These are phyloP conservation scores for Taphrina populina DNA, from an alignment of 1,139 yeast genomes.

Conservation along the genomic window DNA sequence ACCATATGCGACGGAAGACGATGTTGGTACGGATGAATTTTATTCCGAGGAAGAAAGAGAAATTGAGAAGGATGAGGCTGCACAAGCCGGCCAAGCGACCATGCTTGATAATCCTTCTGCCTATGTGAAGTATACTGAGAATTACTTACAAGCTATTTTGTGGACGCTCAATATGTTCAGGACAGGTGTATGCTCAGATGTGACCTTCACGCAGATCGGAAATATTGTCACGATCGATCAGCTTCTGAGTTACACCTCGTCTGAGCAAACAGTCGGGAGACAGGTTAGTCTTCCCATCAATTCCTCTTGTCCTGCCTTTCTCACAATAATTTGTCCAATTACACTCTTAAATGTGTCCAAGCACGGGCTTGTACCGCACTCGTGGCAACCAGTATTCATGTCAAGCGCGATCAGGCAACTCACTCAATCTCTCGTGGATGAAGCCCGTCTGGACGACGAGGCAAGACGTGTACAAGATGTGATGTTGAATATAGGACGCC, in stretches of 20 bases:
- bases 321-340: conserved; percentile 8
- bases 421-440: conserved; percentile 5
- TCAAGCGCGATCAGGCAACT: neutral
- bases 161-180: conserved; percentile 23
- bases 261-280: conserved; percentile 1
- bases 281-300: neutral
- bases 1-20: conserved; percentile 1
- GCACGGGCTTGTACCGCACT: neutral
- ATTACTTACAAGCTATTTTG: conserved; percentile 14
- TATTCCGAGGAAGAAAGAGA: conserved; percentile 1
- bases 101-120: too few relatives aligned
- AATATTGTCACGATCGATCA: conserved; percentile 20
- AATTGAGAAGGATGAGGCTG: neutral
- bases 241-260: conserved; percentile 13
- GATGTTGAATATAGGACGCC: conserved; percentile 5
- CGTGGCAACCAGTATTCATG: neutral
- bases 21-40: neutral
- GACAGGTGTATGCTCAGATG: conserved; percentile 21
- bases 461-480: neutral
- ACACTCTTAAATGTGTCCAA: neutral
- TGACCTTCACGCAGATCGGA: conserved; percentile 12
- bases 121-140: conserved; percentile 10
- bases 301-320: neutral
- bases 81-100: too few relatives aligned
- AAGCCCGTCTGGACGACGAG: neutral